phyloP scores from a whole-genome alignment of 768 basidiomycete species.

The Pisolithus sp. region DNA sequence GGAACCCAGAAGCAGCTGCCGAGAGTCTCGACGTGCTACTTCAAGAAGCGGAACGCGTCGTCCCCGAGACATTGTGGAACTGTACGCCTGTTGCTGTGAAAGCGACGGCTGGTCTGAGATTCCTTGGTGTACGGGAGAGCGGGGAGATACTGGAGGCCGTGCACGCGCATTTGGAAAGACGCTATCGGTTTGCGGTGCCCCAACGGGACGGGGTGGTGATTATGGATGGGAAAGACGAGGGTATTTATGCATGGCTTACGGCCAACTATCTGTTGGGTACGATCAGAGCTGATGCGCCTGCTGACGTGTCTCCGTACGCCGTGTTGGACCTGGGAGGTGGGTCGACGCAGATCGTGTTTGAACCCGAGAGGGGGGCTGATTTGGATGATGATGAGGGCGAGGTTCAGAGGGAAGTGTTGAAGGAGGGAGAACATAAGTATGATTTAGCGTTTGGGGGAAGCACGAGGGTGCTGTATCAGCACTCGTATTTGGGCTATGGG shows the following conservation, averaged over 20 bases:
- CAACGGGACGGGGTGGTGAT: conserved; percentile 66
- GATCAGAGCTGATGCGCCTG: conserved; percentile 49
- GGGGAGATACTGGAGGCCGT: conserved; percentile 74
- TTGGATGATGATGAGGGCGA: conserved; percentile 18
- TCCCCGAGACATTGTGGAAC: conserved; percentile 51
- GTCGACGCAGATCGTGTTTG: conserved; percentile 96
- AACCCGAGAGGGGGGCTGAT: conserved; percentile 54
- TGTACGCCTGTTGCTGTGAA: conserved; percentile 91
- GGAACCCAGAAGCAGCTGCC: conserved; percentile 64
- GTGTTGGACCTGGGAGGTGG: conserved; percentile 96
- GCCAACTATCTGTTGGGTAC: conserved; percentile 86
- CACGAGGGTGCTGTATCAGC: conserved; percentile 82
- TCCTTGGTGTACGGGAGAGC: conserved; percentile 58
- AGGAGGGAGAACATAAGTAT: conserved; percentile 90
- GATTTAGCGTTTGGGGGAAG: conserved; percentile 68
- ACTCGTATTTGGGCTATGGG: conserved; percentile 96
- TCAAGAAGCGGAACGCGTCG: conserved; percentile 70
- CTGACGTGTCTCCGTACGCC: conserved; percentile 59
- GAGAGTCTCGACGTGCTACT: conserved; percentile 71
- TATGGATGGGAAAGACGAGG: conserved; percentile 96
- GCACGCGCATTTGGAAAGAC: conserved; percentile 43
- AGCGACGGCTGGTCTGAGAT: conserved; percentile 83
- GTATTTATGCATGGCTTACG: conserved; percentile 98
- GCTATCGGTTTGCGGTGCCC: conserved; percentile 66
- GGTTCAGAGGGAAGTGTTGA: conserved; percentile 34